Base-by-base conservation (phyloP, 2,329 filamentous ascomycete genomes). In the Fusarium sp. region DNA sequence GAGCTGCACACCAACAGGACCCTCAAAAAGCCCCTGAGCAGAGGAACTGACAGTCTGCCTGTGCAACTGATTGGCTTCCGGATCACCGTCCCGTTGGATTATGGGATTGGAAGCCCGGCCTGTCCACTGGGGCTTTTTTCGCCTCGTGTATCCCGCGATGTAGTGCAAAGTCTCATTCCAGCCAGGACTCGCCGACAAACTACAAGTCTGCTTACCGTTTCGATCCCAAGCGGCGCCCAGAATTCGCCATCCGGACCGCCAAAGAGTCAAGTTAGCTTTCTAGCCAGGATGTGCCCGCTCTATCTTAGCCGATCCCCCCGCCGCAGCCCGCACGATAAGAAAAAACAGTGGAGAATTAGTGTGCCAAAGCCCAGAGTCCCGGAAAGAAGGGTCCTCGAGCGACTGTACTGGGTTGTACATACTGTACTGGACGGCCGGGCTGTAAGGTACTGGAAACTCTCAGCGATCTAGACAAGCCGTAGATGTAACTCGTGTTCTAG, bases 11-110 rank as follows among this genome's bases (percentile, higher is more conserved):
- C 52, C 62, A 70, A 62, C 34, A 59, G 44, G 66, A 53, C 62
- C 62, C 44, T 49, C 57, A 55, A 70, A 67, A 46, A 47, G 54
- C 62, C 62, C 62, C 53, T 63, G 62, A 62, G 53, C 44, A 40
- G 51, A 67, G 34, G 55, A 24, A 28, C 21, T 34, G 22, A 33
- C 24, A 46, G 54, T 13, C 44, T 51, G 26, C 47, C 22, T 55
- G 33, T 63, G 49, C 56, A 36, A 51, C 26, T 56, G 53, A 69
- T 69, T 70, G 59, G 68, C 39, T 56, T 68, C 50, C 60, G 63
- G 64, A 40, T 65, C 52, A 54, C 42, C 53, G 56, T 64, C 56
- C 68, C 68, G 64, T 71, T 68, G 59, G 52, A 49, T 57, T 50
- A 50, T 62, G 62, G 33, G 40, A 31, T 19, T 49, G 34, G 47